phyloP scores from a whole-genome alignment of 768 basidiomycete genomes.

The Mycena maculata region DNA sequence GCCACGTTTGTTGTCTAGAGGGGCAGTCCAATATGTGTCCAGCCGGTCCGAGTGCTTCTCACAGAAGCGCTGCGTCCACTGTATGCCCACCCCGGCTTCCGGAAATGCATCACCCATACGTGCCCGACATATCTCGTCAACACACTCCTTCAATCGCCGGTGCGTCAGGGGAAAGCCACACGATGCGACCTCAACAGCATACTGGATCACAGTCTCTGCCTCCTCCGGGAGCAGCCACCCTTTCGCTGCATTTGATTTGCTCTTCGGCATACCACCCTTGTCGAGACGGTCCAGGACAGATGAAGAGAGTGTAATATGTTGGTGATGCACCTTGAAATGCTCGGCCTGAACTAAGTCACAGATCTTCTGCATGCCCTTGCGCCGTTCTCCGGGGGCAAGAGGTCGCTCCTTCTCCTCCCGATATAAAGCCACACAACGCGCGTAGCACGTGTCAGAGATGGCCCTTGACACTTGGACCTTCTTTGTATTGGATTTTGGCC shows the following conservation, averaged over 20 bases:
- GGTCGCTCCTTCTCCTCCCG: constrained; percentile 3
- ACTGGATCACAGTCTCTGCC: constrained; percentile 34
- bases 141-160: constrained; percentile 36
- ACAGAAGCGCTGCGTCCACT: constrained; percentile 44
- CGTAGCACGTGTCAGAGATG: constrained; percentile 3
- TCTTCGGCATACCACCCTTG: background rate
- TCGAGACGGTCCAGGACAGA: background rate
- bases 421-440: constrained; percentile 1
- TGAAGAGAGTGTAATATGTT: background rate
- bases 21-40: constrained; percentile 34
- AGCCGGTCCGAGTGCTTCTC: constrained; percentile 35
- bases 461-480: constrained; percentile 8
- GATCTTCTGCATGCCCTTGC: constrained; percentile 5
- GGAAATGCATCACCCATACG: constrained; percentile 33
- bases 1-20: constrained; percentile 39
- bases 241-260: constrained; percentile 1
- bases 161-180: constrained; percentile 45
- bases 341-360: background rate
- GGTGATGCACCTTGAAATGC: background rate
- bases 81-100: constrained; percentile 34
- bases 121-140: constrained; percentile 36
- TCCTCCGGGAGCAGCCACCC: constrained; percentile 29
- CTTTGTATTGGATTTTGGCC: constrained; percentile 12
- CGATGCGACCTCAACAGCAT: constrained; percentile 36
- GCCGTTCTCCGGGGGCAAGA: constrained; percentile 2